Evolutionary conservation across 1,284 basidiomycete genomes (phyloP), one percentile per base, ranked within the genome.

Genomic region (Crocinoboletus sp.): DNA sequence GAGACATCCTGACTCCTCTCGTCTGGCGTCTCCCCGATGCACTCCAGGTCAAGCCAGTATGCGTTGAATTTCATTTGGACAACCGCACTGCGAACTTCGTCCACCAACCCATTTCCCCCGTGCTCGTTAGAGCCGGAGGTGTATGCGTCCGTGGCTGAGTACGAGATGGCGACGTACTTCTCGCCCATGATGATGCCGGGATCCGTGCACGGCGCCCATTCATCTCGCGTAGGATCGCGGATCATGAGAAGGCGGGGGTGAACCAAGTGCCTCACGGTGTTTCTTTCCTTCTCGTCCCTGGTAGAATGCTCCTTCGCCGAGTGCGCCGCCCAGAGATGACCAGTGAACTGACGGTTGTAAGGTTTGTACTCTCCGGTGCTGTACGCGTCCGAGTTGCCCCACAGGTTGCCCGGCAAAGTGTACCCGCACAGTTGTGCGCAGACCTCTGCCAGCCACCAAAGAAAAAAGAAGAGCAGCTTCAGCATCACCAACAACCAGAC

Each of bases 21-120:
- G 4, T 49, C 46, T 6, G 29, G 25, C 11, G 40, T 41, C 13
- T 57, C 15, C 10, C 49, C 49, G 27, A 49, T 9, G 25, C 53
- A 57, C 36, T 55, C 55, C 35, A 52, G 11, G 28, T 55, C 54
- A 11, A 46, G 41, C 54, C 55, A 55, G 24, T 57, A 57, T 0
- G 55, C 54, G 4, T 40, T 1, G 19, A 45, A 30, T 4, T 43
- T 43, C 20, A 30, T 16, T 15, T 13, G 33, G 12, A 49, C 16
- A 15, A 31, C 33, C 0, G 39, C 40, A 3, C 22, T 13, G 8
- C 43, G 49, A 34, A 57, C 44, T 28, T 38, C 42, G 1, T 52
- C n/a, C 15, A 17, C 29, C 13, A 57, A 57, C 5, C 29, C 33
- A n/a, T 46, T 44, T 17, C 51, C 37, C 15, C 12, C 16, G 2